These are phyloP conservation scores for Diaporthe velutina DNA, from an alignment of 2,329 filamentous ascomycete species.

Conservation along the genomic window DNA sequence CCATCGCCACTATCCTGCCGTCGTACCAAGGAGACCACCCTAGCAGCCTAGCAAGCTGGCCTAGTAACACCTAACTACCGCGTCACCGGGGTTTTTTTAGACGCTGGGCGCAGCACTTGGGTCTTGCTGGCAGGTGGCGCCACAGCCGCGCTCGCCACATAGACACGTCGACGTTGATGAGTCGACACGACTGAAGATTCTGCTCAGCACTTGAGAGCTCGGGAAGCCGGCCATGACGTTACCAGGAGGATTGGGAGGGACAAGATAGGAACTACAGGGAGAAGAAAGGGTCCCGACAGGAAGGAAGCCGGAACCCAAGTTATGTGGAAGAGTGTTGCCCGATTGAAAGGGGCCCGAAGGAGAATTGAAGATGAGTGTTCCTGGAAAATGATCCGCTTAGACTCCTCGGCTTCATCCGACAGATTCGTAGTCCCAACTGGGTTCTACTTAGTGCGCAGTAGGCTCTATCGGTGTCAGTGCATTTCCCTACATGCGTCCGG, in stretches of 20 bases:
- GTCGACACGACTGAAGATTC: not conserved
- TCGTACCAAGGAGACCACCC: not conserved
- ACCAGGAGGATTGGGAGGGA: not conserved
- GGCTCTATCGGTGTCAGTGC: not conserved
- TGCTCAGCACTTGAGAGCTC: not conserved
- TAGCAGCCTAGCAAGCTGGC: not conserved
- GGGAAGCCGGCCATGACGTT: not conserved
- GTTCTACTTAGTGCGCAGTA: not conserved
- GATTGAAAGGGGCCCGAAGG: not conserved
- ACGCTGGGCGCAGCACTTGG: not conserved
- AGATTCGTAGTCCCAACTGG: not conserved
- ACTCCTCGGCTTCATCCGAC: slow-evolving; percentile 2
- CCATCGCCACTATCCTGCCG: slow-evolving; percentile 1
- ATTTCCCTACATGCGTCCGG: not conserved
- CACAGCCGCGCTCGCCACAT: slow-evolving; percentile 25
- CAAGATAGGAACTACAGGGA: not conserved
- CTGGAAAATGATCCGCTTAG: not conserved
- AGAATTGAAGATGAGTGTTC: too few relatives aligned
- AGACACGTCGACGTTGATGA: slow-evolving; percentile 9
- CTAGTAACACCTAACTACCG: not conserved
- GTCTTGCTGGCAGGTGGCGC: slow-evolving; percentile 20
- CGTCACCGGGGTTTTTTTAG: slow-evolving; percentile 15
- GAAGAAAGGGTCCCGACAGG: not conserved
- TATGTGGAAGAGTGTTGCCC: not conserved
- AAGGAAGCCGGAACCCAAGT: not conserved